Percentiles rank a stretch among this genome's conserved stretches.
Evolutionary conservation across 2,329 filamentous ascomycete species (phyloP).

Genomic region (Parastagonospora nodorum): DNA sequence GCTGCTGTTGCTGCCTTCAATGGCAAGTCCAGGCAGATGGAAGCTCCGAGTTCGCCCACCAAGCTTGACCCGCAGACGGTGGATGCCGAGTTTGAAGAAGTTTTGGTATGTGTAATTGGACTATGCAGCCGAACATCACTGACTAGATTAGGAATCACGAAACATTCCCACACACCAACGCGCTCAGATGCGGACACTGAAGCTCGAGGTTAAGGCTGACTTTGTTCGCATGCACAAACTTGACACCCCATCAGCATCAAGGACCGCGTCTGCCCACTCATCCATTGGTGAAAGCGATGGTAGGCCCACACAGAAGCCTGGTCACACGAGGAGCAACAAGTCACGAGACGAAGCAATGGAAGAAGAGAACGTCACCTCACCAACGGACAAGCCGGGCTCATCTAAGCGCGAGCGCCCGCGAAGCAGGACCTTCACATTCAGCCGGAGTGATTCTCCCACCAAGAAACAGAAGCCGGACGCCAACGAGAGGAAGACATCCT

Average conservation of each 20-base stretch:
- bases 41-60: conserved; percentile 34
- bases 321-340: conserved; percentile 47
- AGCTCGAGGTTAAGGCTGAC: conserved; percentile 89
- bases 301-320: conserved; percentile 40
- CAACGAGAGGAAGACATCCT: conserved; percentile 56
- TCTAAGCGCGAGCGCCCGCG: conserved; percentile 59
- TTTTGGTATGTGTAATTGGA: conserved; percentile 62
- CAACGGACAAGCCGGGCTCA: conserved; percentile 21
- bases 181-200: conserved; percentile 91
- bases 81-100: conserved; percentile 66
- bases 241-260: conserved; percentile 56
- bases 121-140: conserved; percentile 15
- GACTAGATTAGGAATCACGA: conserved; percentile 71
- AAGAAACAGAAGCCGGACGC: conserved; percentile 76
- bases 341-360: conserved; percentile 35
- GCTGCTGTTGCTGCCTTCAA: conserved; percentile 68
- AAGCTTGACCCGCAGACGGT: conserved; percentile 59
- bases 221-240: conserved; percentile 89
- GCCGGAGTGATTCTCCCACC: conserved; percentile 70
- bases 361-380: conserved; percentile 19
- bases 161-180: conserved; percentile 94
- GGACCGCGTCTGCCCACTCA: conserved; percentile 53
- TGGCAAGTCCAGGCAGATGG: conserved; percentile 54
- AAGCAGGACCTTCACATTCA: conserved; percentile 80
- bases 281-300: conserved; percentile 41